A percentile compares a stretch with the other conserved stretches of the same genome.
phyloP scores from a whole-genome alignment of 495 filamentous ascomycete genomes.

The Penicillium mononematosum region DNA sequence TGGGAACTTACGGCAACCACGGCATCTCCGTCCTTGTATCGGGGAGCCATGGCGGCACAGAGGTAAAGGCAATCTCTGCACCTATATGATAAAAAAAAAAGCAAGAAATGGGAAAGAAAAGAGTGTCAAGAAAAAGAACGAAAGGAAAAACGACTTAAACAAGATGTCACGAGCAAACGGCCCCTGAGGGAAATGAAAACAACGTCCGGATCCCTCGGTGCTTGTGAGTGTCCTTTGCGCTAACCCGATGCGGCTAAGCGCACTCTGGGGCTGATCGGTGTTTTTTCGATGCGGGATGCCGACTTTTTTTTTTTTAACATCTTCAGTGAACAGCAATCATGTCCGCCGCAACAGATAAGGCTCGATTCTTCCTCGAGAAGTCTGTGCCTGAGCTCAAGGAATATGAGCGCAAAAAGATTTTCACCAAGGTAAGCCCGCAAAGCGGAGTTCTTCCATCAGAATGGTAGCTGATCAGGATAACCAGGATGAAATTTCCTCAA shows the following conservation, averaged over 20 bases:
- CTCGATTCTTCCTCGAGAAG: slow-evolving; percentile 88
- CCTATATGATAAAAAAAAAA: slow-evolving; percentile 24
- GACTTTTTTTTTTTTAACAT: slow-evolving; percentile 34
- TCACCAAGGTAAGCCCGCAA: slow-evolving; percentile 58
- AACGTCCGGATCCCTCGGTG: slow-evolving; percentile 27
- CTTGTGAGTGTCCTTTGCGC: slow-evolving; percentile 22
- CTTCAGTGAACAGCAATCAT: slow-evolving; percentile 46
- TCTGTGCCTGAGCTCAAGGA: slow-evolving; percentile 88
- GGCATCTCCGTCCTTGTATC: slow-evolving; percentile 85
- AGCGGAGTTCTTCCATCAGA: not conserved
- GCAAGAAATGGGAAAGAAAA: slow-evolving; percentile 30
- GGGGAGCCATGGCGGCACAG: slow-evolving; percentile 66
- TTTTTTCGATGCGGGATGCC: slow-evolving; percentile 39
- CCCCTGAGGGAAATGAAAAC: slow-evolving; percentile 40
- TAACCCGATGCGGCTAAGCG: slow-evolving; percentile 26
- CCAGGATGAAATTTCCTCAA: slow-evolving; percentile 81
- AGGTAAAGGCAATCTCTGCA: slow-evolving; percentile 24
- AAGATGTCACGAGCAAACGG: slow-evolving; percentile 22
- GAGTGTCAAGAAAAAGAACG: slow-evolving; percentile 35
- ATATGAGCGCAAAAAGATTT: slow-evolving; percentile 83
- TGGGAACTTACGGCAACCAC: slow-evolving; percentile 62
- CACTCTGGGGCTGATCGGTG: slow-evolving; percentile 18
- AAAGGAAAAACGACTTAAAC: slow-evolving; percentile 21
- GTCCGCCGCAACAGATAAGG: slow-evolving; percentile 86
- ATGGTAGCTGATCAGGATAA: slow-evolving; percentile 16